A percentile compares a stretch with the other conserved stretches of the same genome.
Conservation (phyloP, 202 grass and related monocot genomes). For the Dendrocalamus latiflorus region DNA sequence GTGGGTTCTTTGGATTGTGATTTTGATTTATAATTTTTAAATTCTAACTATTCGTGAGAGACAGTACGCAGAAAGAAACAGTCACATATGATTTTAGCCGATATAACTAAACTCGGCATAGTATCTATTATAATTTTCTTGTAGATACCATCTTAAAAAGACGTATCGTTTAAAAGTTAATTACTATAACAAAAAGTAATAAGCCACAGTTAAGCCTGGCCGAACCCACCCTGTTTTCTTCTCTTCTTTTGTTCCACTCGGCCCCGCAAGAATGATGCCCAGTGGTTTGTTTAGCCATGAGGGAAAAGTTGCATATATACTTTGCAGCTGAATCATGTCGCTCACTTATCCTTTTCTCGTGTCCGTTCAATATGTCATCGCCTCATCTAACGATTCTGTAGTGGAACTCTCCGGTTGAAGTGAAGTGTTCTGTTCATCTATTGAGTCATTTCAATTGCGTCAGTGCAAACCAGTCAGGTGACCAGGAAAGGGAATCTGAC, state of each 20-base stretch:
- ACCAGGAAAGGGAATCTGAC: not conserved
- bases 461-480: not conserved
- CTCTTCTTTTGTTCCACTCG: not conserved
- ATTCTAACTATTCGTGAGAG: too few species aligned
- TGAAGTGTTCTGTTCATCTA: not conserved
- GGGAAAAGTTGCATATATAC: not conserved
- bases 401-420: not conserved
- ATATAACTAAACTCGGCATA: too few species aligned
- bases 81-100: too few species aligned
- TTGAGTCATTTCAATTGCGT: not conserved
- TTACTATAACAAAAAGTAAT: too few species aligned
- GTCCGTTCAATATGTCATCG: not conserved
- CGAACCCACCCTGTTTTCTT: too few species aligned
- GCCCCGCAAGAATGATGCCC: not conserved
- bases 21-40: too few species aligned
- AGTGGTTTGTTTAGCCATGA: not conserved
- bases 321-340: not conserved
- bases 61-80: too few species aligned
- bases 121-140: too few species aligned
- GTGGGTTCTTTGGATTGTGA: too few species aligned
- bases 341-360: not conserved
- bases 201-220: too few species aligned
- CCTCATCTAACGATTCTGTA: not conserved
- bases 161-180: too few species aligned
- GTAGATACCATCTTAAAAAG: too few species aligned